Evolutionary conservation across 148 eudicot genomes (phyloP).

Genomic region (Fagopyrum esculentum): DNA sequence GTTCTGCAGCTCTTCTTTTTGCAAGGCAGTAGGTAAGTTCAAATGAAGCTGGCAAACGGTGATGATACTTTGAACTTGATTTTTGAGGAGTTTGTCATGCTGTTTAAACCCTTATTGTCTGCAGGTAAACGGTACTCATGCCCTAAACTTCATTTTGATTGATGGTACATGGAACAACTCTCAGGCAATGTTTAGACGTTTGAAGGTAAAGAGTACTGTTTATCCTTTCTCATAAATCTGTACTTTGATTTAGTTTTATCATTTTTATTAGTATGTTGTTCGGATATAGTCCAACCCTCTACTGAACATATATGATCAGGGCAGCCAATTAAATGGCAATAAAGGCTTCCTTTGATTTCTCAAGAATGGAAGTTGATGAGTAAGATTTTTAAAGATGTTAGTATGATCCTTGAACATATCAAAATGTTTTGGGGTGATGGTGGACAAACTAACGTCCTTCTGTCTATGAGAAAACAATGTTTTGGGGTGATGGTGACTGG

Average conservation of each 20-base stretch:
- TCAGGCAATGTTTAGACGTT: slow-evolving; percentile 84
- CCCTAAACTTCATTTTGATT: slow-evolving; percentile 62
- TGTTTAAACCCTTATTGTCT: slow-evolving; percentile 5
- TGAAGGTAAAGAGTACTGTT: slow-evolving; percentile 50
- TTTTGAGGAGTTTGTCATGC: slow-evolving; percentile 7
- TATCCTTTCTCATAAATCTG: neutral
- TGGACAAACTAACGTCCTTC: neutral
- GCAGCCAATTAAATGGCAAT: neutral
- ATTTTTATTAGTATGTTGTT: neutral
- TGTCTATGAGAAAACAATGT: neutral
- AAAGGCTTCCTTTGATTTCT: neutral
- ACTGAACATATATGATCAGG: neutral
- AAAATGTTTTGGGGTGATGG: neutral
- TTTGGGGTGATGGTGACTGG: neutral
- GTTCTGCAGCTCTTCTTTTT: neutral
- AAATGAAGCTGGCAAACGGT: neutral
- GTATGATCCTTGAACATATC: neutral
- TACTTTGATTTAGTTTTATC: too few relatives aligned
- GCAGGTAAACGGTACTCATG: slow-evolving; percentile 39
- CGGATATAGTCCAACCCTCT: neutral
- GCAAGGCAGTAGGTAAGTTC: neutral
- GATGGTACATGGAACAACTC: slow-evolving; percentile 99
- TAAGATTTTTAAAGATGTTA: neutral
- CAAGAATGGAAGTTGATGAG: neutral
- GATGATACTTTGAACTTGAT: neutral